Conservation (phyloP, 768 basidiomycete genomes). For the Lyophyllum decastes region DNA sequence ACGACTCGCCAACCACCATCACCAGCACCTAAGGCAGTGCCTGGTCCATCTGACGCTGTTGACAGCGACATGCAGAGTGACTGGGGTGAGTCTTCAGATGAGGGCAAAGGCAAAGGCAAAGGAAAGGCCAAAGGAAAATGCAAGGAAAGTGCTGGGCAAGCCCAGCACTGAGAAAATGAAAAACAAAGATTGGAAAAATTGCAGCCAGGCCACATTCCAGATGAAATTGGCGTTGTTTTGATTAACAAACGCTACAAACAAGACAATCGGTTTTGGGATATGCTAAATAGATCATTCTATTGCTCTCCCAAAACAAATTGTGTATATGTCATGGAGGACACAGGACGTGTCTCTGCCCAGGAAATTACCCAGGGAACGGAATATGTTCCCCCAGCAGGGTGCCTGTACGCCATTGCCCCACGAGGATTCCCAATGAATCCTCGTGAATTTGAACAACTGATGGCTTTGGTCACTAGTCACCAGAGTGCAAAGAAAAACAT, state of each 20-base stretch:
- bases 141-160: no score
- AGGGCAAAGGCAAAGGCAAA: no score
- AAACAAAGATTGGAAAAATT: background rate
- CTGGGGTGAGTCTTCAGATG: no score
- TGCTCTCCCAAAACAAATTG: background rate
- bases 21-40: no score
- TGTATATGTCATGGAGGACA: background rate
- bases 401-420: background rate
- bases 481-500: background rate
- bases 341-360: background rate
- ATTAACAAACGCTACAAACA: background rate
- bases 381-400: background rate
- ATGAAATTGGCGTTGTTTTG: background rate
- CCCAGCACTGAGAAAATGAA: background rate
- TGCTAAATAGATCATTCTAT: background rate
- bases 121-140: no score
- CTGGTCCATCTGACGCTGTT: no score
- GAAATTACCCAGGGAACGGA: background rate
- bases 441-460: background rate
- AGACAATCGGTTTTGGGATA: background rate
- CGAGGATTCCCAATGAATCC: background rate
- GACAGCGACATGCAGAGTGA: no score
- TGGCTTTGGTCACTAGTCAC: background rate
- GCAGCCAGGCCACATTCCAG: background rate
- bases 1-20: no score